phyloP scores from a whole-genome alignment of 352 stramenopile genomes.

The Globisporangium perplexum region DNA sequence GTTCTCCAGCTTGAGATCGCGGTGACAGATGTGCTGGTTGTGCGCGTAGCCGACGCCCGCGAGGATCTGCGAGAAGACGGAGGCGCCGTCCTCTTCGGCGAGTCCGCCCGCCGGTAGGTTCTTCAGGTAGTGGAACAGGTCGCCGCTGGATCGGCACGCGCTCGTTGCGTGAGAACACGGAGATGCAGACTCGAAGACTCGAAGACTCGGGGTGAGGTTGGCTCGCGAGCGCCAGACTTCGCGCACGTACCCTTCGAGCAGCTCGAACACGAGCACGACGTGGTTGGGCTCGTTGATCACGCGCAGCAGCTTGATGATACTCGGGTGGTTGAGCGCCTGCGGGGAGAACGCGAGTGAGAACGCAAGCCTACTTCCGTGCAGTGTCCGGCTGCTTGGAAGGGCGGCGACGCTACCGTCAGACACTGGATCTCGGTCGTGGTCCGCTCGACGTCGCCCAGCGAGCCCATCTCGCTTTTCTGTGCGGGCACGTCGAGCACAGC shows the following conservation, averaged over 20 bases:
- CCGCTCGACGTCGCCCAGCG: conserved; percentile 80
- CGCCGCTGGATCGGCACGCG: conserved; percentile 30
- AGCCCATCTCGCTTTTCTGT: conserved; percentile 84
- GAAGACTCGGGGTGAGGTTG: neutral
- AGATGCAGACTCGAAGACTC: too few species aligned
- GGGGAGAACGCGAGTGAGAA: neutral
- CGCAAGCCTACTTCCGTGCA: conserved; percentile 3
- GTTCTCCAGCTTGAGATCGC: conserved; percentile 87
- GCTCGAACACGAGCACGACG: conserved; percentile 83
- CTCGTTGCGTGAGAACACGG: neutral
- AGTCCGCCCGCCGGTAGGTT: conserved; percentile 38
- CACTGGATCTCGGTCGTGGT: conserved; percentile 87
- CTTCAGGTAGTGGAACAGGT: conserved; percentile 85
- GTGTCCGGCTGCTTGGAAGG: neutral
- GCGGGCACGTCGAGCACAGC: too few species aligned
- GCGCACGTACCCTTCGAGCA: conserved; percentile 61
- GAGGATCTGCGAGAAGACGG: conserved; percentile 74
- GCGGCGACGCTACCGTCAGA: conserved; percentile 36
- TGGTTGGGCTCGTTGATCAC: conserved; percentile 84
- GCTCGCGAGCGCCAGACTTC: neutral
- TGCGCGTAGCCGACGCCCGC: conserved; percentile 78
- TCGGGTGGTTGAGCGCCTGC: conserved; percentile 78
- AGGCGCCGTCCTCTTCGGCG: conserved; percentile 54
- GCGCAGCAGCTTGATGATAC: conserved; percentile 85
- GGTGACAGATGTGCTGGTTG: conserved; percentile 88